Conservation (phyloP, 495 filamentous ascomycete species). For the Xylaria castorea region DNA sequence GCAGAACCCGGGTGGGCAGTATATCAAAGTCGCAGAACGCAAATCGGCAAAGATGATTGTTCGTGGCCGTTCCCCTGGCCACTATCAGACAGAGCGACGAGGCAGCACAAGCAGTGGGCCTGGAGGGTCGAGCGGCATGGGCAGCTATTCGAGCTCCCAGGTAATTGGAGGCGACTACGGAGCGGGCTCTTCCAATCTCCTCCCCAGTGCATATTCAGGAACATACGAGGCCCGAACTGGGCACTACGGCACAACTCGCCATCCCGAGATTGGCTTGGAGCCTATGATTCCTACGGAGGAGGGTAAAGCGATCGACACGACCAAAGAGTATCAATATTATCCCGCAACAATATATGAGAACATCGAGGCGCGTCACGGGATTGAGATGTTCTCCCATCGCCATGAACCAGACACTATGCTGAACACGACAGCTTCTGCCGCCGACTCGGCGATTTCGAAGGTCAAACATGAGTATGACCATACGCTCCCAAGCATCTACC, state of each 20-base stretch:
- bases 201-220: slow-evolving; percentile 36
- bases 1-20: slow-evolving; percentile 54
- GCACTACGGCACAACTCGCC: slow-evolving; percentile 50
- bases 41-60: slow-evolving; percentile 91
- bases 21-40: slow-evolving; percentile 78
- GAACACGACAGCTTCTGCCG: slow-evolving; percentile 30
- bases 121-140: slow-evolving; percentile 61
- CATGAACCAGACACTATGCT: slow-evolving; percentile 45
- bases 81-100: slow-evolving; percentile 85
- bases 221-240: slow-evolving; percentile 48
- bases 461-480: slow-evolving; percentile 55
- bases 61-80: slow-evolving; percentile 88
- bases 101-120: slow-evolving; percentile 77
- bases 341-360: slow-evolving; percentile 53
- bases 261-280: slow-evolving; percentile 52
- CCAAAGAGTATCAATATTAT: slow-evolving; percentile 57
- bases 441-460: slow-evolving; percentile 37
- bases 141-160: slow-evolving; percentile 46
- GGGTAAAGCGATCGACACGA: slow-evolving; percentile 49
- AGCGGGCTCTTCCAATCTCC: slow-evolving; percentile 42
- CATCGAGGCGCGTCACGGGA: slow-evolving; percentile 45
- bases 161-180: slow-evolving; percentile 49
- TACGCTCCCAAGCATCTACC: slow-evolving; percentile 51
- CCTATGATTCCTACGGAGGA: slow-evolving; percentile 53
- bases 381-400: slow-evolving; percentile 52